A percentile compares a stretch with the other conserved stretches of the same genome.
These are phyloP conservation scores for Colletotrichum orchidophilum DNA, from an alignment of 2,329 filamentous ascomycete genomes.

Conservation along the genomic window DNA sequence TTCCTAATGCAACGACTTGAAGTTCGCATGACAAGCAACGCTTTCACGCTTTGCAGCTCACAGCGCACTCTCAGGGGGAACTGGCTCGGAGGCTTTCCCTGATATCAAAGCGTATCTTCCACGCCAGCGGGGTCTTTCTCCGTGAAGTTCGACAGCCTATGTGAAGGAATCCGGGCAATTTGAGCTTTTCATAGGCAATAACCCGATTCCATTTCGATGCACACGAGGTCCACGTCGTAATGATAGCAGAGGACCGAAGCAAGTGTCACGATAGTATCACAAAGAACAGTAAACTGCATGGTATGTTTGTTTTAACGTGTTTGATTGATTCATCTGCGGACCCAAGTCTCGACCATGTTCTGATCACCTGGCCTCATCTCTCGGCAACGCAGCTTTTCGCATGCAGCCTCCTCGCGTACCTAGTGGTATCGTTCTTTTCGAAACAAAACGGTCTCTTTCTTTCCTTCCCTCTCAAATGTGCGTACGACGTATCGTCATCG, in stretches of 20 bases:
- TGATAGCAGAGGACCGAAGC: neutral
- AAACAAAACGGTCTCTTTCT: neutral
- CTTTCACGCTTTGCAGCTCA: no score
- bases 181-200: no score
- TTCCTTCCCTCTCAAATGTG: neutral
- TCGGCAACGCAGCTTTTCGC: neutral
- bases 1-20: neutral
- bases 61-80: no score
- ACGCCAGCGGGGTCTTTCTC: no score
- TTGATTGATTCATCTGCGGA: neutral
- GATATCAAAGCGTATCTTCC: no score
- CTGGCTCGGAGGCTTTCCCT: no score
- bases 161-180: no score
- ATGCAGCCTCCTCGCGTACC: constrained; percentile 7
- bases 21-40: no score
- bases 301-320: neutral
- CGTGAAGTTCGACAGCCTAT: no score
- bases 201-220: no score
- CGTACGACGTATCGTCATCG: constrained; percentile 15
- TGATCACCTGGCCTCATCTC: neutral
- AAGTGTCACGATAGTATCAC: neutral
- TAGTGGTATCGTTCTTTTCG: constrained; percentile 17
- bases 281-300: neutral
- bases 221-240: no score
- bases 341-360: neutral